phyloP scores from a whole-genome alignment of 2,329 filamentous ascomycete species.

The Hypoxylon sp. region DNA sequence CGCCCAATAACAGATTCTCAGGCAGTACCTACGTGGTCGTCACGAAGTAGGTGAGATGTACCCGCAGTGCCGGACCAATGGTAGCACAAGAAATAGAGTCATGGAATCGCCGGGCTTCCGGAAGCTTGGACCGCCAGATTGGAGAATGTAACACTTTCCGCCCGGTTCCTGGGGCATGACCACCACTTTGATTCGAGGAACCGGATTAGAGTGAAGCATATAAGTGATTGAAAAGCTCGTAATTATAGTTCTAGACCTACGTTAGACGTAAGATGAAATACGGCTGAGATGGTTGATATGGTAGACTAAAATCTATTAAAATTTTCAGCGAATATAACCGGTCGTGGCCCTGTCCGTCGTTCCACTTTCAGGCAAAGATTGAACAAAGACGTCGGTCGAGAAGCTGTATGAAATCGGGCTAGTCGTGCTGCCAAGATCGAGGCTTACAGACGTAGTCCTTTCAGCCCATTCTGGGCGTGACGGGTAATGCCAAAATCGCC shows the following conservation, averaged over 20 bases:
- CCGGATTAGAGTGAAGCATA: neutral
- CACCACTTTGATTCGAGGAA: slow-evolving; percentile 13
- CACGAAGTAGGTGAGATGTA: slow-evolving; percentile 28
- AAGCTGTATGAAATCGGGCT: slow-evolving; percentile 10
- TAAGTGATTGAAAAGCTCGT: slow-evolving; percentile 10
- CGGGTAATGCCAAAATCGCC: slow-evolving; percentile 9
- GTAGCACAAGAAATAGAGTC: slow-evolving; percentile 1
- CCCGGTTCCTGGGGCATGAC: slow-evolving; percentile 33
- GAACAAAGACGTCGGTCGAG: slow-evolving; percentile 11
- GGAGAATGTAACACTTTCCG: slow-evolving; percentile 30
- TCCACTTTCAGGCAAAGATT: slow-evolving; percentile 17
- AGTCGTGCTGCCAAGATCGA: slow-evolving; percentile 35
- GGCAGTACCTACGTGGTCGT: slow-evolving; percentile 9
- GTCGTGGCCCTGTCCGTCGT: slow-evolving; percentile 16
- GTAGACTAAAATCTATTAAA: slow-evolving; percentile 21
- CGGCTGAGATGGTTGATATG: slow-evolving; percentile 11
- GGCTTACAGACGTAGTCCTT: slow-evolving; percentile 21
- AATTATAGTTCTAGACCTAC: slow-evolving; percentile 13
- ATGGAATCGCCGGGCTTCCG: slow-evolving; percentile 35
- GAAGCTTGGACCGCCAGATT: slow-evolving; percentile 38
- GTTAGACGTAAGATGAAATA: slow-evolving; percentile 19
- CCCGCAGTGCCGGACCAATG: slow-evolving; percentile 35
- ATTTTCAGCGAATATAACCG: slow-evolving; percentile 36
- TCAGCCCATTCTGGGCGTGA: slow-evolving; percentile 26
- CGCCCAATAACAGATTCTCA: slow-evolving; percentile 30